Conservation (phyloP, 495 filamentous ascomycete genomes). For the Schizothecium vesticola region DNA sequence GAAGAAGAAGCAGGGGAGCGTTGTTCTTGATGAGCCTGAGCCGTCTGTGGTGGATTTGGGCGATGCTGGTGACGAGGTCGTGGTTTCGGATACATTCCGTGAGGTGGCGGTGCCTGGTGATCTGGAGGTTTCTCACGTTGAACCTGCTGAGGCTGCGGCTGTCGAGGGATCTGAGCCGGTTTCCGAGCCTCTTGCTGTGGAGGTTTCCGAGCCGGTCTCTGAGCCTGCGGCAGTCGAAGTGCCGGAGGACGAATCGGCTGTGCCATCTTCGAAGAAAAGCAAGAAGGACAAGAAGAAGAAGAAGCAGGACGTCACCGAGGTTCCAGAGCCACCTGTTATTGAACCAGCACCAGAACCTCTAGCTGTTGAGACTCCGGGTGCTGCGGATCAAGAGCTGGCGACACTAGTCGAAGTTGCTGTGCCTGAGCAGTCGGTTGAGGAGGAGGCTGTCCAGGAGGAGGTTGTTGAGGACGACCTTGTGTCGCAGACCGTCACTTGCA, state of each 20-base stretch:
- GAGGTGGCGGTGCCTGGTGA: background rate
- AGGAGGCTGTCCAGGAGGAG: background rate
- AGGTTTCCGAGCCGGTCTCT: background rate
- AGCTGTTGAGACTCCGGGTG: background rate
- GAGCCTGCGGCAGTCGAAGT: background rate
- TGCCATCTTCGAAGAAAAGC: constrained; percentile 13
- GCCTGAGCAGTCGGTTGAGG: background rate
- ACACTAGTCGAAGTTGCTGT: background rate
- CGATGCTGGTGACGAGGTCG: background rate
- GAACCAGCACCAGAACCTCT: background rate
- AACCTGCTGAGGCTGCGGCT: background rate
- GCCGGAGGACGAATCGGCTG: background rate
- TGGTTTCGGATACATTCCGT: background rate
- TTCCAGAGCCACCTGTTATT: background rate
- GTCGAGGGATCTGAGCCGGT: background rate
- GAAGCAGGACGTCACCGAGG: background rate
- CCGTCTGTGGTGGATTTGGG: background rate
- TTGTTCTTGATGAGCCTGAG: background rate
- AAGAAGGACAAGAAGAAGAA: constrained; percentile 30
- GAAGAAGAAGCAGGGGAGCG: constrained; percentile 2
- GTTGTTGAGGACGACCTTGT: constrained; percentile 1
- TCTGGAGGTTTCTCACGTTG: background rate
- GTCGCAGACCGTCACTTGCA: constrained; percentile 7
- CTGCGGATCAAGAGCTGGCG: background rate
- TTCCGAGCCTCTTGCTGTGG: background rate